phyloP scores from a whole-genome alignment of 495 filamentous ascomycete genomes.

The Hamigera avellanea region DNA sequence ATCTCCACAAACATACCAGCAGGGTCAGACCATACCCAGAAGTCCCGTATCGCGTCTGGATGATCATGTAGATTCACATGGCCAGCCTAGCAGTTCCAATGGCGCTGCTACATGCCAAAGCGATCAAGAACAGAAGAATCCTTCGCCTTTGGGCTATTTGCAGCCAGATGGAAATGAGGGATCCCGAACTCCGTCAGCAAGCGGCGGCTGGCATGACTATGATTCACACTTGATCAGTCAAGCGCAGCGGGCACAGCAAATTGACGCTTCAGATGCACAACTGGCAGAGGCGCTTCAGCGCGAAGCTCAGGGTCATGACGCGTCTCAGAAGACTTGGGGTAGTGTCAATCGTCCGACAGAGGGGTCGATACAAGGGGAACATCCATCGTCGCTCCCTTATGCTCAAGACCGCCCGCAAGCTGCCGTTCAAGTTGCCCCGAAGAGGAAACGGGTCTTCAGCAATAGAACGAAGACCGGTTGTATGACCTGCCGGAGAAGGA shows the following conservation, averaged over 20 bases:
- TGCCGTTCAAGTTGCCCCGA: constrained; percentile 56
- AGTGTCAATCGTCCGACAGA: constrained; percentile 20
- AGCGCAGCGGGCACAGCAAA: constrained; percentile 32
- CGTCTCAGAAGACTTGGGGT: constrained; percentile 18
- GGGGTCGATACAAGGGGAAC: constrained; percentile 18
- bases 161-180: constrained; percentile 22
- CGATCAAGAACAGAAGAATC: constrained; percentile 16
- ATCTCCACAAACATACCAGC: constrained; percentile 4
- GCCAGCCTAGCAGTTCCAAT: constrained; percentile 9
- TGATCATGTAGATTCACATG: constrained; percentile 4
- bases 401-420: constrained; percentile 24
- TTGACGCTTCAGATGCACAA: constrained; percentile 40
- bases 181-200: constrained; percentile 16
- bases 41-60: constrained; percentile 12
- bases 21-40: constrained; percentile 4
- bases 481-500: constrained; percentile 84
- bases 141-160: constrained; percentile 12
- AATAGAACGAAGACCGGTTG: constrained; percentile 97
- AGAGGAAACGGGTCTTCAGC: constrained; percentile 82
- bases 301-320: constrained; percentile 32
- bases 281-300: constrained; percentile 39
- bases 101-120: constrained; percentile 7
- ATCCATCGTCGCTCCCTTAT: constrained; percentile 25
- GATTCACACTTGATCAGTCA: constrained; percentile 30
- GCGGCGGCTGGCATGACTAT: constrained; percentile 29